Percentiles rank a stretch among this genome's conserved stretches.
Evolutionary conservation across 164 flowering plant species (phyloP).

Genomic region (Piper betle): DNA sequence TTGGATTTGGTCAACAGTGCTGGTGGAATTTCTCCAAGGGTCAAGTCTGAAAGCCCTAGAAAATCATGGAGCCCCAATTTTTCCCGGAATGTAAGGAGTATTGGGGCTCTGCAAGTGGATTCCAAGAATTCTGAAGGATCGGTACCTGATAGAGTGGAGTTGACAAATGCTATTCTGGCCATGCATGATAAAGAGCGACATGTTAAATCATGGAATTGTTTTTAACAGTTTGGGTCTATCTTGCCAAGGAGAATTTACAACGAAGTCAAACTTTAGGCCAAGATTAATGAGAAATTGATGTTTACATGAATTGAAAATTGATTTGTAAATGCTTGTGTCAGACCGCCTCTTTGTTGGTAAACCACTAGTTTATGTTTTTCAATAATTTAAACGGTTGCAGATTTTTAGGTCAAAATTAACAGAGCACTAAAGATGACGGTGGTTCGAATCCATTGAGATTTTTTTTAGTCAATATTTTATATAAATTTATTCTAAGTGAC

Average conservation of each 20-base stretch:
- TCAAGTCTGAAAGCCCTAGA: slow-evolving; percentile 18
- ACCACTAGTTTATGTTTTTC: too few relatives aligned
- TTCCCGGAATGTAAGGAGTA: slow-evolving; percentile 21
- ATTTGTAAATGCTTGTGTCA: too few relatives aligned
- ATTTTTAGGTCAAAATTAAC: too few relatives aligned
- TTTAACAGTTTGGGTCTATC: slow-evolving; percentile 37
- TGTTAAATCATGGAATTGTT: not conserved
- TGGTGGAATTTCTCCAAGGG: slow-evolving; percentile 13
- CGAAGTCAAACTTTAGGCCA: slow-evolving; percentile 89
- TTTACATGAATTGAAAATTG: too few relatives aligned
- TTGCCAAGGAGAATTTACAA: slow-evolving; percentile 51
- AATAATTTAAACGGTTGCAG: too few relatives aligned
- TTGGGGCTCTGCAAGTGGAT: slow-evolving; percentile 10
- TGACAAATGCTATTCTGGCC: not conserved
- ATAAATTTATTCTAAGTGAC: too few relatives aligned
- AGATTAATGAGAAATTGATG: slow-evolving; percentile 88
- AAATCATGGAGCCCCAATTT: slow-evolving; percentile 13
- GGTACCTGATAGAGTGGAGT: slow-evolving; percentile 2
- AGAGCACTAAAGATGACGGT: too few relatives aligned
- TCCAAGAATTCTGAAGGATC: slow-evolving; percentile 61
- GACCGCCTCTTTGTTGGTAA: too few relatives aligned
- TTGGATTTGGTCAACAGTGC: slow-evolving; percentile 10
- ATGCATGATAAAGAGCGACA: too few relatives aligned
- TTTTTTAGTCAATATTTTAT: too few relatives aligned
- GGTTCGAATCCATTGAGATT: too few relatives aligned